Base-by-base conservation (phyloP, 1,139 yeast genomes). In the Lodderomyces margitis region DNA sequence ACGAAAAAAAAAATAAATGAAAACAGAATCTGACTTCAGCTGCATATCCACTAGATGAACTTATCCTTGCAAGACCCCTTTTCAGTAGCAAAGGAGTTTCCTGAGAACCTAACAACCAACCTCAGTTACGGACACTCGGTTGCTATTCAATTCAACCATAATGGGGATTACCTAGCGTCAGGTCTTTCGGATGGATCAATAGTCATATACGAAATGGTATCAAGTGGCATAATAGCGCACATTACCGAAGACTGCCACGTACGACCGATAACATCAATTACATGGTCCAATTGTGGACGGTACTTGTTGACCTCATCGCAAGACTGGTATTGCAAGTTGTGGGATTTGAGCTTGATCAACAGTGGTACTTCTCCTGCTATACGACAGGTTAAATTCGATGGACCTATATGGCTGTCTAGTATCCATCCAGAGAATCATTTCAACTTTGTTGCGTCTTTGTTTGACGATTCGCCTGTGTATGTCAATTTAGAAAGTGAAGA, bases 1-100 rank as follows among this genome's bases (percentile, higher is more conserved):
- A 6, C 16, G 21, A 27, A 31, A 25, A 23, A 30, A 34, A 38
- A 34, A 35, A 17, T 21, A 12, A 10, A 24, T 11, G 32, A 21
- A 16, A 5, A 17, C 34, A 5, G 8, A 10, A 10, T 31, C 9
- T 11, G 31, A 20, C 20, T n/a, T n/a, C n/a, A n/a, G 30, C 21
- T 16, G 10, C 4, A 23, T 9, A 8, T 25, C 11, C n/a, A 5
- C 11, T 12, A 16, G 11, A 85, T 87, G 95, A 91, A 91, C 61
- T 72, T 88, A 39, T 75, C 95, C n/a, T 71, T 91, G 17, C 80
- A 87, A 51, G 98, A 91, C 61, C 98, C 98, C 2, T 88, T 89
- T 60, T 82, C 95, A 5, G 89, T 91, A 30, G 84, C 95, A 11
- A 91, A 88, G 56, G 98, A 91, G 58, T 91, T 80, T 55, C 98